Conservation (phyloP, 768 basidiomycete genomes). For the Lyophyllum semitale region DNA sequence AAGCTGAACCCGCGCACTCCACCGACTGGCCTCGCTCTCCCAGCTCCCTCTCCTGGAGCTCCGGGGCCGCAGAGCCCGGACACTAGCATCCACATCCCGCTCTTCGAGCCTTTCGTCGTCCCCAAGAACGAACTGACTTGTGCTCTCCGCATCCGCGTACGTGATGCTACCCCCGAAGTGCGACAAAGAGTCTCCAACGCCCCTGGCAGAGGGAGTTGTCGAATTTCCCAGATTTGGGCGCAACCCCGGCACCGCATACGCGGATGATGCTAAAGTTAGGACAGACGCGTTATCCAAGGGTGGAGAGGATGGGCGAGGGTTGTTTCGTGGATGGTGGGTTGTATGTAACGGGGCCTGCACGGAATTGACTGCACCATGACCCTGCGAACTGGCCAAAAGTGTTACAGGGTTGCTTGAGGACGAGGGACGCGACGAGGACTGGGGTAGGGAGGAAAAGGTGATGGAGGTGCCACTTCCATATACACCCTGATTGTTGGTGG, state of each 20-base stretch:
- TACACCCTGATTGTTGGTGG: conserved; percentile 46
- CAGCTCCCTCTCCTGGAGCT: conserved; percentile 88
- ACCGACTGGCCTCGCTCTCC: conserved; percentile 87
- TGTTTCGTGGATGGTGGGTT: conserved; percentile 91
- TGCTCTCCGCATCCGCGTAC: conserved; percentile 64
- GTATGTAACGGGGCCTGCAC: conserved; percentile 89
- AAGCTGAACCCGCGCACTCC: conserved; percentile 73
- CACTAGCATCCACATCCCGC: conserved; percentile 83
- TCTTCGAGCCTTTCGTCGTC: conserved; percentile 68
- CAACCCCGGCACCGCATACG: conserved; percentile 72
- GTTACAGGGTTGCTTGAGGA: conserved; percentile 32
- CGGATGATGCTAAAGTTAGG: conserved; percentile 91
- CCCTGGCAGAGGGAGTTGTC: conserved; percentile 51
- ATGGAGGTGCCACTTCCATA: conserved; percentile 58
- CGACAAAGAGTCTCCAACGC: conserved; percentile 64
- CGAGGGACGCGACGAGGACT: conserved; percentile 47
- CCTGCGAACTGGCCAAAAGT: conserved; percentile 25
- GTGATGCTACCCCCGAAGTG: conserved; percentile 66
- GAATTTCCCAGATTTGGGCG: conserved; percentile 50
- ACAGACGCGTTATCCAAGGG: conserved; percentile 92
- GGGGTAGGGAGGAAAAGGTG: conserved; percentile 72
- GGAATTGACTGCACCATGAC: conserved; percentile 27
- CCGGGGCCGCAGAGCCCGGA: conserved; percentile 84
- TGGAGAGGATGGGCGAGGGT: conserved; percentile 89
- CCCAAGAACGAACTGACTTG: conserved; percentile 65